Base-by-base conservation (phyloP, 352 stramenopile genomes). In the Globisporangium barbulae region DNA sequence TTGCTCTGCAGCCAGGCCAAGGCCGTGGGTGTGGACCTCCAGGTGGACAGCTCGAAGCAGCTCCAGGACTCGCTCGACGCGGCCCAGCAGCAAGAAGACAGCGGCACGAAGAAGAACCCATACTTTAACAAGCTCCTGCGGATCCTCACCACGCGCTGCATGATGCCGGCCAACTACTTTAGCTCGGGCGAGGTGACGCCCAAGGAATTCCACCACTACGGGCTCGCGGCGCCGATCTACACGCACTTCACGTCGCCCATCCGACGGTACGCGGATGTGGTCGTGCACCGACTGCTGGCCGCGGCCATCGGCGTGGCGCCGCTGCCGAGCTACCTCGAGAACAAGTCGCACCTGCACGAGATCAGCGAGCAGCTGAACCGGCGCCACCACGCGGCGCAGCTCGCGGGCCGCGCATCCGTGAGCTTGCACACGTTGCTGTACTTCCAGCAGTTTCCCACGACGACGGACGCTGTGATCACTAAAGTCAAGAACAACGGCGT, bases 161-260 rank as follows among this genome's bases (percentile, higher is more conserved):
- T 99, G 97, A 98, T 97, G 75, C 97, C 97, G 9, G 97, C 97
- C 12, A 94, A 98, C 55, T 99, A 99, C 73, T 99, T 99, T 68
- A 98, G 93, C 65, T 99, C 95, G 13, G 97, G 96, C 53, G 97
- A 99, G 67, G 88, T 98, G 33, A 79, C 95, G 22, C 89, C 96
- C 5, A 91, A 88, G 7, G 95, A 99, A 68, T 99, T 97, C 85
- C 93, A 98, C 64, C 98, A 99, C 78, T 99, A 99, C 72, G 94
- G 98, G 37, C 84, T 99, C 10, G 97, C 97, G 12, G 97, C 97
- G 9, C 94, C 96, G 5, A 98, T 99, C 30, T 99, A 99, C 78
- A 99, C 97, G 37, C 97, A 99, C 76, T 99, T 99, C 70, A 99
- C 98, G 33, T 98, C 94, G n/a, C 98, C 98, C 4, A 99, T 99